A percentile compares a stretch with the other conserved stretches of the same genome.
These are phyloP conservation scores for Apiospora malaysiana DNA, from an alignment of 2,329 filamentous ascomycete genomes.

Conservation along the genomic window DNA sequence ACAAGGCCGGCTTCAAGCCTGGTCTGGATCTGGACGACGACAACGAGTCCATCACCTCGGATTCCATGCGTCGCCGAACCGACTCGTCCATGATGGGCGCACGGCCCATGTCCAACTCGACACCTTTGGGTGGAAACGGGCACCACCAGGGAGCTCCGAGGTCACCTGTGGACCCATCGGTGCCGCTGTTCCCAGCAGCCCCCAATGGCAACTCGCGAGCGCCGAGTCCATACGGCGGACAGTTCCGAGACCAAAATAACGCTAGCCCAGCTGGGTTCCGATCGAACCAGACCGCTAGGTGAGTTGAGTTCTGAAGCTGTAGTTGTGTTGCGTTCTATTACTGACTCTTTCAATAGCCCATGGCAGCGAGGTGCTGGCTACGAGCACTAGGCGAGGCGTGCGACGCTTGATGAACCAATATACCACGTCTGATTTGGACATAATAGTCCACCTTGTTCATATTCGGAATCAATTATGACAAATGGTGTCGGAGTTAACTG, in stretches of 20 bases:
- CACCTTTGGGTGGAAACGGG: background rate
- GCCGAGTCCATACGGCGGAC: slow-evolving; percentile 39
- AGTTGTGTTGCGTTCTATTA: slow-evolving; percentile 10
- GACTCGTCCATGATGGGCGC: slow-evolving; percentile 30
- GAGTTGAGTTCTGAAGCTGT: slow-evolving; percentile 32
- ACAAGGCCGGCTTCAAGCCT: slow-evolving; percentile 64
- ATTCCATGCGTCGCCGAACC: slow-evolving; percentile 50
- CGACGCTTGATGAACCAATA: slow-evolving; percentile 33
- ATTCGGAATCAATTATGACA: slow-evolving; percentile 37
- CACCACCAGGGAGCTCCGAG: slow-evolving; percentile 40
- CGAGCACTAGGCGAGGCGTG: slow-evolving; percentile 47
- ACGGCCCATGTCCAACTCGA: background rate
- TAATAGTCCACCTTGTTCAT: slow-evolving; percentile 32
- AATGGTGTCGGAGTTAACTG: slow-evolving; percentile 37
- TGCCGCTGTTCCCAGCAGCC: slow-evolving; percentile 55
- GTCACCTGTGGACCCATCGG: slow-evolving; percentile 56
- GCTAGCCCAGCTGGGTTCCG: slow-evolving; percentile 47
- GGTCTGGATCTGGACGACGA: slow-evolving; percentile 74
- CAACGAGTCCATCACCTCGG: slow-evolving; percentile 67
- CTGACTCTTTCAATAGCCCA: slow-evolving; percentile 46
- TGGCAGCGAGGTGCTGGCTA: slow-evolving; percentile 65
- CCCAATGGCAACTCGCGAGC: slow-evolving; percentile 34
- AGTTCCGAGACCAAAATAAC: slow-evolving; percentile 48
- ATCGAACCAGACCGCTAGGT: slow-evolving; percentile 53
- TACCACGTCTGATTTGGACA: slow-evolving; percentile 32